Percentiles rank a stretch among this genome's conserved stretches.
These are phyloP conservation scores for Tetrapisispora phaffii DNA, from an alignment of 805 yeast species.

Conservation along the genomic window DNA sequence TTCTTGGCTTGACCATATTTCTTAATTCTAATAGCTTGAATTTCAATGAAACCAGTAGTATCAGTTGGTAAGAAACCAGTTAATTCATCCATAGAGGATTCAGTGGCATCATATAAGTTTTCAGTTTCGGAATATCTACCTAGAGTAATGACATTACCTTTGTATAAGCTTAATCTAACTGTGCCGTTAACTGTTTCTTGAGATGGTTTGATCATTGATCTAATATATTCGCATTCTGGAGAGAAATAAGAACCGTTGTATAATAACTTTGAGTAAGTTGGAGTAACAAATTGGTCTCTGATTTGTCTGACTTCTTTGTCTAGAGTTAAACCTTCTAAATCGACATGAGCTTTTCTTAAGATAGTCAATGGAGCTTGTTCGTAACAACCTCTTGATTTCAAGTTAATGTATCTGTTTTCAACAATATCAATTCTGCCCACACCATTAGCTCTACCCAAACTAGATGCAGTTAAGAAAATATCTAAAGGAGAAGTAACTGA, in stretches of 20 bases:
- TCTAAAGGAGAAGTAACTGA: constrained; percentile 86
- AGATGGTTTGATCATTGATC: constrained; percentile 89
- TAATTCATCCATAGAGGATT: constrained; percentile 97
- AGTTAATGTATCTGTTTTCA: constrained; percentile 97
- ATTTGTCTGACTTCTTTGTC: constrained; percentile 96
- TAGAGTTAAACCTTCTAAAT: constrained; percentile 90
- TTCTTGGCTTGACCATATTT: constrained; percentile 94
- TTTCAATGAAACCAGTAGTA: constrained; percentile 94
- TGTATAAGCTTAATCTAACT: constrained; percentile 88
- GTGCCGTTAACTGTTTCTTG: constrained; percentile 93
- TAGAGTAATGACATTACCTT: constrained; percentile 73
- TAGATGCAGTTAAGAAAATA: constrained; percentile 83
- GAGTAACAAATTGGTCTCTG: constrained; percentile 93
- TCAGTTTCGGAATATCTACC: constrained; percentile 96
- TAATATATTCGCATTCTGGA: constrained; percentile 94
- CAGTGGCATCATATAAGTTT: constrained; percentile 94
- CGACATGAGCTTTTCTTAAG: constrained; percentile 89
- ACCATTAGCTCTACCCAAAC: constrained; percentile 97
- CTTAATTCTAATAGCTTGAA: constrained; percentile 96
- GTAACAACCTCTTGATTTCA: constrained; percentile 98
- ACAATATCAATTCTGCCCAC: constrained; percentile 99
- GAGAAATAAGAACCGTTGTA: constrained; percentile 98
- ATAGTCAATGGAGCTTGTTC: constrained; percentile 98
- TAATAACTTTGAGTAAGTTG: constrained; percentile 77
- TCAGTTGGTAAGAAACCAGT: constrained; percentile 97